phyloP scores from a whole-genome alignment of 2,329 filamentous ascomycete species.

The Cladosporium sp. region DNA sequence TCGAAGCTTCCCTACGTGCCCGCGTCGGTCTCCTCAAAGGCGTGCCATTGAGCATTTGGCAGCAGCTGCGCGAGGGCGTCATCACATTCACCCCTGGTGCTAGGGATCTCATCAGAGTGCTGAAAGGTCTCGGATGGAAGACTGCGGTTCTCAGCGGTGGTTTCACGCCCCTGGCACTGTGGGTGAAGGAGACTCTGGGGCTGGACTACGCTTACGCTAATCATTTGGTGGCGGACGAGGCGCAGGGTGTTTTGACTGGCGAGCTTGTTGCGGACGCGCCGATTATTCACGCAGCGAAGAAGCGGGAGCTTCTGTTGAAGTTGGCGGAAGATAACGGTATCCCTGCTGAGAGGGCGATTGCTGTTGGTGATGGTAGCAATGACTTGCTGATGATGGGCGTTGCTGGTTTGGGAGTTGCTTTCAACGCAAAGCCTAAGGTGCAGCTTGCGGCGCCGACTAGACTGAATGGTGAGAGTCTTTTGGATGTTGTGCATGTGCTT shows the following conservation, averaged over 20 bases:
- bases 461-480: conserved; percentile 64
- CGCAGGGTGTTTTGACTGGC: conserved; percentile 57
- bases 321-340: conserved; percentile 66
- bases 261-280: conserved; percentile 63
- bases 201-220: conserved; percentile 89
- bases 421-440: conserved; percentile 78
- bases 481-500: conserved; percentile 70
- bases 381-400: conserved; percentile 74
- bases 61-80: conserved; percentile 61
- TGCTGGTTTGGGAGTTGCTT: conserved; percentile 73
- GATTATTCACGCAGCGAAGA: conserved; percentile 73
- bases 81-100: conserved; percentile 82
- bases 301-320: conserved; percentile 64
- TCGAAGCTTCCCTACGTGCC: conserved; percentile 75
- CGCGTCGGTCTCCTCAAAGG: conserved; percentile 77
- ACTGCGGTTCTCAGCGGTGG: conserved; percentile 89
- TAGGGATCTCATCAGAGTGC: conserved; percentile 63
- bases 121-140: conserved; percentile 76
- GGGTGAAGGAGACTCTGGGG: conserved; percentile 74
- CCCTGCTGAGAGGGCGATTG: conserved; percentile 61
- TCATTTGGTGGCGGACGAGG: conserved; percentile 62
- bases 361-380: conserved; percentile 77
- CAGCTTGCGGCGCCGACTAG: conserved; percentile 71
- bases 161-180: conserved; percentile 82
- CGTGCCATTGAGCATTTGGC: conserved; percentile 65